Conservation (phyloP, 768 basidiomycete genomes). For the Boletus speciosus region DNA sequence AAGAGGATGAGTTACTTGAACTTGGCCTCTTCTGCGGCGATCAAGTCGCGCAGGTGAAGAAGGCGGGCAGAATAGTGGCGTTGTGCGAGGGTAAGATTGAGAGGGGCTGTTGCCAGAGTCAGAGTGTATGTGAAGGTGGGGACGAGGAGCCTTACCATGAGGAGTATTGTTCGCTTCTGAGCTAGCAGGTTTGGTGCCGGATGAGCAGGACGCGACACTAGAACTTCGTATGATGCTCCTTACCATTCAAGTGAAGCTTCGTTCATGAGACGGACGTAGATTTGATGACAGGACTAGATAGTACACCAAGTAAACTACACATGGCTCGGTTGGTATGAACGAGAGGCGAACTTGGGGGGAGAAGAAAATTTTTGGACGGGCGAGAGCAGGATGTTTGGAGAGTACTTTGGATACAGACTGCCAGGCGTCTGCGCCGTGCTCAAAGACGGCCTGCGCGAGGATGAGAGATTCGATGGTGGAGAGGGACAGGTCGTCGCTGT, state of each 20-base stretch:
- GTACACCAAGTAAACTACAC: constrained; percentile 17
- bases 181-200: constrained; percentile 19
- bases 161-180: constrained; percentile 50
- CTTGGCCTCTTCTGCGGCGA: constrained; percentile 66
- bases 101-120: constrained; percentile 45
- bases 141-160: constrained; percentile 42
- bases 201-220: neutral
- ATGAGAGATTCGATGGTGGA: constrained; percentile 67
- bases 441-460: constrained; percentile 83
- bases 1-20: constrained; percentile 57
- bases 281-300: constrained; percentile 59
- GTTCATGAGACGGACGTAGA: constrained; percentile 67
- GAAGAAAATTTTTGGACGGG: constrained; percentile 62
- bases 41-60: constrained; percentile 66
- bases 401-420: constrained; percentile 60
- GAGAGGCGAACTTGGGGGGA: constrained; percentile 54
- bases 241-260: constrained; percentile 65
- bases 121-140: neutral
- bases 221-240: constrained; percentile 19
- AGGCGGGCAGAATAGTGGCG: constrained; percentile 69
- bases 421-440: constrained; percentile 74
- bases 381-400: constrained; percentile 65
- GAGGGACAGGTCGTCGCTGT: constrained; percentile 14
- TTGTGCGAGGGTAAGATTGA: constrained; percentile 69
- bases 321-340: constrained; percentile 7